Base-by-base conservation (phyloP, 768 basidiomycete species). In the Lactarius trivialis region DNA sequence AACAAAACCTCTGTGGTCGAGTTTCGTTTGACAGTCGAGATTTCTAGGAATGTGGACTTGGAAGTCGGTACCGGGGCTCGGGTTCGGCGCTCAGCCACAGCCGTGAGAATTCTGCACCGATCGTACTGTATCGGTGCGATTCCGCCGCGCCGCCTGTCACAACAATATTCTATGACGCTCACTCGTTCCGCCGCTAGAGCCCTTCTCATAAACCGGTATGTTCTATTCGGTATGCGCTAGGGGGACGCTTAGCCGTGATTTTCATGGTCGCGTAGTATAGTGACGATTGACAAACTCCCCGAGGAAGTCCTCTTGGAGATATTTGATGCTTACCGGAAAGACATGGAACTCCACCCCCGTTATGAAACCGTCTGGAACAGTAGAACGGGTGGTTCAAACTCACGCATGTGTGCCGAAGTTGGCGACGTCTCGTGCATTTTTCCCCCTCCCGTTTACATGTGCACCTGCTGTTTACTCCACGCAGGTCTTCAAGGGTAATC, bases 351-450 rank as follows among this genome's bases (percentile, higher is more conserved):
- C 19, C 17, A 12, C 1, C 14, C 28, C 39, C 2, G 9, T 6
- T 53, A 53, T 19, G 36, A 60, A 19, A 33, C 14, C 0, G 0
- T 7, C 15, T 60, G 58, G 58, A 51, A 43, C 37, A 3, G 39
- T 4, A 43, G 19, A 48, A 11, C 4, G 37, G 58, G 7, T 62
- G 61, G 55, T 30, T 51, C 32, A 52, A 11, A 7, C 61, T 62
- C 12, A 9, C 32, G 2, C 61, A 57, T 28, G 60, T 61, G 21
- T 61, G 60, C 41, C 21, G 1, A 45, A 33, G 9, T 14, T 61
- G 60, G 60, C 60, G 60, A 43, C n/a, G 19, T 14, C 9, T 61
- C 24, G 32, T 52, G 4, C 33, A 56, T 37, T 36, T 33, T 24
- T 61, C 60, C 2, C 2, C 39, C n/a, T 33, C 39, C 49, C 49